Evolutionary conservation across 1,284 basidiomycete species (phyloP), one percentile per base, ranked within the genome.

Genomic region (Schizophyllum commune): DNA sequence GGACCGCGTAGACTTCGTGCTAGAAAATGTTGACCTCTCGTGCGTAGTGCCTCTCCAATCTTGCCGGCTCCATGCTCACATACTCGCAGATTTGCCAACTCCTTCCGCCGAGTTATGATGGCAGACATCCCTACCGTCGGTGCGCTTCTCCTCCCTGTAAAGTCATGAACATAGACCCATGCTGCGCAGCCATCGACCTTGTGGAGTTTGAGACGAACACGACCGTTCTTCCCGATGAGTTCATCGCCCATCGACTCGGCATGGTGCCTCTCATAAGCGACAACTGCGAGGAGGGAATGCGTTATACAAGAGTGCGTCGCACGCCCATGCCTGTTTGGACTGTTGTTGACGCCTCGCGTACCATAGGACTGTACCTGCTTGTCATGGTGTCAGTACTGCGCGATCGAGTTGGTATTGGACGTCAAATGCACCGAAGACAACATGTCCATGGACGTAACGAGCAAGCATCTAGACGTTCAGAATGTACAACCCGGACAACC

Each of bases 81-180:
- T 56, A 61, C 64, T 69, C 65, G 47, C 64, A 91, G 92, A 55
- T 89, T 96, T 68, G 94, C 93, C 58, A 96, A 96, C 74, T 93
- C 92, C 1, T 71, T 97, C 55, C 82, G 95, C 68, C 82, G 95
- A 68, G 90, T 93, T 27, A 88, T 96, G 79, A 95, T 97, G 78
- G 94, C 94, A n/a, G 93, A 96, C 73, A 85, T 98, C 63, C 92
- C 94, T 15, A 97, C 95, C 62, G 82, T 98, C 63, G 92, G 94
- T 95, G 71, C 72, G 91, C 76, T 58, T 57, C 57, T 20, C 60
- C 27, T 51, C 51, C 34, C 39, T 20, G 57, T 33, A 17, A 55
- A 7, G 22, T 39, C 21, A 55, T 61, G 17, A 52, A 57, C 63
- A 27, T 27, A 57, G 20, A 52, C 59, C 54, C 55, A 60, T 58